Evolutionary conservation across 1,284 basidiomycete species (phyloP).

Genomic region (Cutaneotrichosporon dermatis): DNA sequence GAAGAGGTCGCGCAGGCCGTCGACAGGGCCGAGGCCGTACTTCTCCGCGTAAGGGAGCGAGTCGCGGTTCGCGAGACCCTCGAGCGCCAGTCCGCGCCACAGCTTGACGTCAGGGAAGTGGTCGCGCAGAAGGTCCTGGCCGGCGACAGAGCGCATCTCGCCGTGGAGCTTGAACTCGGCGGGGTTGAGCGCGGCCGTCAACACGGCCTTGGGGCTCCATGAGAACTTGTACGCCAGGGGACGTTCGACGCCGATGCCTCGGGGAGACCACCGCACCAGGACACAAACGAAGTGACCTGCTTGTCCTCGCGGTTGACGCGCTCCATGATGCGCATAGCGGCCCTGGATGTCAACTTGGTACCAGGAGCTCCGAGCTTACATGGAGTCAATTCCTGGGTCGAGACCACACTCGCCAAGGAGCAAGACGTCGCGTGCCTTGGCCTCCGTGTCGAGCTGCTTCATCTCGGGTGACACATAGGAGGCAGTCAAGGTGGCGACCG

Average conservation of each 20-base stretch:
- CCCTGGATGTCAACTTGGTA: constrained; percentile 35
- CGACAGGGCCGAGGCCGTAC: constrained; percentile 61
- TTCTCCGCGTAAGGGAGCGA: constrained; percentile 70
- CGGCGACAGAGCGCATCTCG: constrained; percentile 52
- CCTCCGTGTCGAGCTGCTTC: constrained; percentile 64
- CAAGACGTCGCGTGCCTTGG: constrained; percentile 63
- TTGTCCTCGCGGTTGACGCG: constrained; percentile 59
- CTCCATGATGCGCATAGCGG: constrained; percentile 71
- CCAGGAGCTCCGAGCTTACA: constrained; percentile 4
- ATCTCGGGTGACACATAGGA: constrained; percentile 85
- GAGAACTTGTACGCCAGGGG: constrained; percentile 91
- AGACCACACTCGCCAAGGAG: constrained; percentile 89
- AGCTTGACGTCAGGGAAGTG: constrained; percentile 65
- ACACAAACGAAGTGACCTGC: constrained; percentile 71
- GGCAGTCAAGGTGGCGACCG: constrained; percentile 75
- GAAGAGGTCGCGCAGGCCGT: constrained; percentile 63
- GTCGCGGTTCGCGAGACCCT: constrained; percentile 85
- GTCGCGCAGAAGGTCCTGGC: constrained; percentile 57
- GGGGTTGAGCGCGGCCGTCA: constrained; percentile 73
- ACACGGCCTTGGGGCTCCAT: constrained; percentile 85
- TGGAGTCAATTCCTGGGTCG: constrained; percentile 92
- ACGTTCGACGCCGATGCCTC: constrained; percentile 64
- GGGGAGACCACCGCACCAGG: constrained; percentile 91
- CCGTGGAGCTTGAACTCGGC: constrained; percentile 64
- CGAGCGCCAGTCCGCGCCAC: constrained; percentile 65